phyloP scores from a whole-genome alignment of 108 stramenopile species.

The Skeletonema menzelii region DNA sequence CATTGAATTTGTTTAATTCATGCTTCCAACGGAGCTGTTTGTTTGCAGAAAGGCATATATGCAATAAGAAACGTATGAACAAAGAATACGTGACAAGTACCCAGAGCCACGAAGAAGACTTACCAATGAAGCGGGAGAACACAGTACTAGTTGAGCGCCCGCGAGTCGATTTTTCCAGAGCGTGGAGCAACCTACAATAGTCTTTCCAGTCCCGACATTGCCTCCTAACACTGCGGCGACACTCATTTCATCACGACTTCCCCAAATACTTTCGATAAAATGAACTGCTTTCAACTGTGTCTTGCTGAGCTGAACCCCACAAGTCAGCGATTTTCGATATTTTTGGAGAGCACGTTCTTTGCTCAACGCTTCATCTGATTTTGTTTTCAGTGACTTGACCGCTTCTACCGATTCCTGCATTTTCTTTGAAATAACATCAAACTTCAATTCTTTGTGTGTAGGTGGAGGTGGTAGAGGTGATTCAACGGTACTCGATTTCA shows the following conservation, averaged over 20 bases:
- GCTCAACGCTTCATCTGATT: background rate
- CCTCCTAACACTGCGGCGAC: slow-evolving; percentile 55
- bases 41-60: background rate
- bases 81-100: background rate
- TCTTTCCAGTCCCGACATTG: slow-evolving; percentile 58
- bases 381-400: background rate
- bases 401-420: slow-evolving; percentile 5
- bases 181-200: slow-evolving; percentile 50
- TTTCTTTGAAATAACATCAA: slow-evolving; percentile 17
- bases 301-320: slow-evolving; percentile 23
- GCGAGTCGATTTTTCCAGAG: slow-evolving; percentile 52
- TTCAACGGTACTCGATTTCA: background rate
- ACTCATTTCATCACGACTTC: background rate
- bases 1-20: slow-evolving; percentile 56
- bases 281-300: slow-evolving; percentile 21
- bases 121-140: slow-evolving; percentile 63
- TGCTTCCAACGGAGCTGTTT: slow-evolving; percentile 69
- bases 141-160: slow-evolving; percentile 68
- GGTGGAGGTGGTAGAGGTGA: background rate
- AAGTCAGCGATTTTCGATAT: slow-evolving; percentile 1
- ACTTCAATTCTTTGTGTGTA: slow-evolving; percentile 9
- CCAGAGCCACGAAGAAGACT: slow-evolving; percentile 4
- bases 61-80: slow-evolving; percentile 3
- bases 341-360: slow-evolving; percentile 13
- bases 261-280: slow-evolving; percentile 40